A percentile compares a stretch with the other conserved stretches of the same genome.
Conservation (phyloP, 805 yeast genomes). For the Metschnikowia cerradonensis region DNA sequence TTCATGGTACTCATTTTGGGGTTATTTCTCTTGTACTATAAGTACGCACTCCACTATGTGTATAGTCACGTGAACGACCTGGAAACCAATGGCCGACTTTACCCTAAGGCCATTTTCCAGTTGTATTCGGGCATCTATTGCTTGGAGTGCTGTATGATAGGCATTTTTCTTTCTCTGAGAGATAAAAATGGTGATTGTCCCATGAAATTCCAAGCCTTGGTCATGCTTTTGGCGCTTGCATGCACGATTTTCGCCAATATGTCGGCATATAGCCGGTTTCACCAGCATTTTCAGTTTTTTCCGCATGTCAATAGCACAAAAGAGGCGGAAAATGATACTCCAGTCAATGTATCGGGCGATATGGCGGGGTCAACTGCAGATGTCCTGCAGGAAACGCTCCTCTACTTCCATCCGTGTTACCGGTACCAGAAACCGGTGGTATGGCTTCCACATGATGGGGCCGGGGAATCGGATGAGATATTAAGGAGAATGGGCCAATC, state of each 20-base stretch:
- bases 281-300: conserved; percentile 25
- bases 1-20: conserved; percentile 54
- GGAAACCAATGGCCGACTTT: conserved; percentile 67
- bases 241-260: conserved; percentile 57
- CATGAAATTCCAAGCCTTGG: conserved; percentile 46
- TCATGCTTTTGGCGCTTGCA: conserved; percentile 50
- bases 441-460: conserved; percentile 34
- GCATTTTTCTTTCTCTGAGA: conserved; percentile 62
- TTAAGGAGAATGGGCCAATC: conserved; percentile 3
- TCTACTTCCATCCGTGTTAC: conserved; percentile 38
- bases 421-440: conserved; percentile 33
- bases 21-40: conserved; percentile 60
- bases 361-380: background rate
- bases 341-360: background rate
- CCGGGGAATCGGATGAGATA: conserved; percentile 7
- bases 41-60: conserved; percentile 60
- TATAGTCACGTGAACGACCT: conserved; percentile 49
- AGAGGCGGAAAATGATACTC: too few relatives aligned
- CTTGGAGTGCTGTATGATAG: conserved; percentile 72
- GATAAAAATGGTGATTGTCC: conserved; percentile 42
- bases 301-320: conserved; percentile 19
- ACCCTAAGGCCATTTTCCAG: conserved; percentile 72
- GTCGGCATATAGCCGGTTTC: conserved; percentile 43
- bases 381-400: conserved; percentile 9
- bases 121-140: conserved; percentile 79